Conservation (phyloP, 129 eudicot species). For the Dittrichia graveolens region DNA sequence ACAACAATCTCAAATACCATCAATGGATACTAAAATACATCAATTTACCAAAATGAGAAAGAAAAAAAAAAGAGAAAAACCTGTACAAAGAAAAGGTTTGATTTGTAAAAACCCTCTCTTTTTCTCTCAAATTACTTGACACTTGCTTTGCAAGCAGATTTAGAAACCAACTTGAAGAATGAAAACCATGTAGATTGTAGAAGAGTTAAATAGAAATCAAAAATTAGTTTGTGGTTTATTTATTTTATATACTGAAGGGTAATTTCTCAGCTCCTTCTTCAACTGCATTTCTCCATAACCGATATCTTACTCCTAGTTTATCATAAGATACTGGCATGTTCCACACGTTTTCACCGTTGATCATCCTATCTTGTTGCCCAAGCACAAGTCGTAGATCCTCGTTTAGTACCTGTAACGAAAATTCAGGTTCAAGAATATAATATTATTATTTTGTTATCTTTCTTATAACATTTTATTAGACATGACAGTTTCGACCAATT, state of each 20-base stretch:
- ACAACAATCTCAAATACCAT: slow-evolving; percentile 9
- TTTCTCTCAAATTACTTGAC: slow-evolving; percentile 25
- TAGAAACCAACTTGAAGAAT: slow-evolving; percentile 17
- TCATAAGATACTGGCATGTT: slow-evolving; percentile 92
- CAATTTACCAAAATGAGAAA: not conserved
- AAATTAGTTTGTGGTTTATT: slow-evolving; percentile 30
- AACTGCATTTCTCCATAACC: slow-evolving; percentile 87
- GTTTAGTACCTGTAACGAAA: slow-evolving; percentile 62
- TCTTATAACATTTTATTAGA: not conserved
- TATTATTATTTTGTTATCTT: not conserved
- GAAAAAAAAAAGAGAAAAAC: slow-evolving; percentile 18
- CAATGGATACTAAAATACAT: slow-evolving; percentile 9
- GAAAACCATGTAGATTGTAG: not conserved
- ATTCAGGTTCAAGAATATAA: not conserved
- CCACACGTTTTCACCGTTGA: slow-evolving; percentile 86
- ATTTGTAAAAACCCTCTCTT: slow-evolving; percentile 29
- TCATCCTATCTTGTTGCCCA: slow-evolving; percentile 96
- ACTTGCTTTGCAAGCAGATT: slow-evolving; percentile 5
- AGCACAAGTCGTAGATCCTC: slow-evolving; percentile 92
- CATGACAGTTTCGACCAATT: not conserved
- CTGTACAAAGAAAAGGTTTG: slow-evolving; percentile 27
- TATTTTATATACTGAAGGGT: slow-evolving; percentile 47
- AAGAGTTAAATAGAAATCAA: slow-evolving; percentile 37
- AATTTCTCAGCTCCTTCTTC: slow-evolving; percentile 61
- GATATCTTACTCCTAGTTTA: slow-evolving; percentile 90